phyloP scores from a whole-genome alignment of 192 early-diverging fungal genomes.

The Fimicolochytrium jonesii region DNA sequence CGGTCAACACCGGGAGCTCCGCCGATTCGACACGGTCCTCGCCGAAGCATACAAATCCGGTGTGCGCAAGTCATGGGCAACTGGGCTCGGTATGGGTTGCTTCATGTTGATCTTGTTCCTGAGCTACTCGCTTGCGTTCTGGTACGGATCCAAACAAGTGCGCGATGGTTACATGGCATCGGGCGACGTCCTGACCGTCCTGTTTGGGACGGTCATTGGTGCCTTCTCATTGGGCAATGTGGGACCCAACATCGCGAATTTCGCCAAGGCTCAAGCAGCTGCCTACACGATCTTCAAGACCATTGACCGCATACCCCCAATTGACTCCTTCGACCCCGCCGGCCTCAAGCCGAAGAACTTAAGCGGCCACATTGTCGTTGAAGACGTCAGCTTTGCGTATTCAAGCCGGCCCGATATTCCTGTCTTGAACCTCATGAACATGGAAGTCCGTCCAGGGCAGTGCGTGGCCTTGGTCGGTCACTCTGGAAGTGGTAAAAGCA shows the following conservation, averaged over 20 bases:
- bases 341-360: constrained; percentile 32
- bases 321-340: constrained; percentile 31
- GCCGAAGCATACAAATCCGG: constrained; percentile 59
- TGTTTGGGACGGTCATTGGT: constrained; percentile 40
- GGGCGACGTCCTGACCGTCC: constrained; percentile 41
- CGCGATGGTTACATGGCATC: constrained; percentile 42
- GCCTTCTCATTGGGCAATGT: constrained; percentile 42
- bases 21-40: constrained; percentile 59
- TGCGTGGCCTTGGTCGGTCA: constrained; percentile 83
- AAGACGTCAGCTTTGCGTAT: constrained; percentile 48
- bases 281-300: constrained; percentile 47
- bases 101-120: constrained; percentile 75
- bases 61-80: constrained; percentile 51
- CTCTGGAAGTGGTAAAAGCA: constrained; percentile 68
- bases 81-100: constrained; percentile 66
- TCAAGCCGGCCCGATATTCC: constrained; percentile 57
- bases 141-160: constrained; percentile 69
- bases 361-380: constrained; percentile 39
- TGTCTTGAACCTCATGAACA: constrained; percentile 47
- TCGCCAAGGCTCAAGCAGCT: constrained; percentile 41
- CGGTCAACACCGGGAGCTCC: constrained; percentile 63
- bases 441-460: constrained; percentile 59
- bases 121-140: constrained; percentile 78
- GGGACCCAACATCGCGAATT: constrained; percentile 32
- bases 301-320: constrained; percentile 43